Evolutionary conservation across 495 filamentous ascomycete genomes (phyloP).

Genomic region (Xylaria scruposa): DNA sequence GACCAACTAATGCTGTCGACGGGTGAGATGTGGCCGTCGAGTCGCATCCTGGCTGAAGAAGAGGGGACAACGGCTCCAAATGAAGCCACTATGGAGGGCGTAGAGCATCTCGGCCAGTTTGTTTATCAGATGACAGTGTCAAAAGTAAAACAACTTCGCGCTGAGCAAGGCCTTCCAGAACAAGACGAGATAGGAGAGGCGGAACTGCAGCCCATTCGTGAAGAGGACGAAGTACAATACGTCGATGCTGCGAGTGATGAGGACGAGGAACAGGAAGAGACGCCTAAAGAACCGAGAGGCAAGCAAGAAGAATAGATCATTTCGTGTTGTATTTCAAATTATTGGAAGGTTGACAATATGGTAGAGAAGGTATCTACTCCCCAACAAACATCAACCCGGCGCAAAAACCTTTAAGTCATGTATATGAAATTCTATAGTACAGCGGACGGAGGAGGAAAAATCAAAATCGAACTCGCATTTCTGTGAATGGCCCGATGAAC

Average conservation of each 20-base stretch:
- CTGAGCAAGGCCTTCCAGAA: slow-evolving; percentile 47
- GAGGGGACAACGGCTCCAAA: slow-evolving; percentile 57
- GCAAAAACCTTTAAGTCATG: not conserved
- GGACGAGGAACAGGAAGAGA: slow-evolving; percentile 37
- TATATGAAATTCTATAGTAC: not conserved
- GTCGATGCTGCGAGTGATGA: slow-evolving; percentile 48
- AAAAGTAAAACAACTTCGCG: slow-evolving; percentile 65
- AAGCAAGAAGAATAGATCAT: not conserved
- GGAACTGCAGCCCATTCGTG: slow-evolving; percentile 35
- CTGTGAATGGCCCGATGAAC: not conserved
- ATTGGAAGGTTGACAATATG: not conserved
- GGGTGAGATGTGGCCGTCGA: slow-evolving; percentile 83
- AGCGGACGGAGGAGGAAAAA: not conserved
- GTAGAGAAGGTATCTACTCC: not conserved
- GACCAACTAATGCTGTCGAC: slow-evolving; percentile 81
- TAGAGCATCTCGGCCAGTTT: slow-evolving; percentile 96
- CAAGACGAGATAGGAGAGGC: slow-evolving; percentile 28
- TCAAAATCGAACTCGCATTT: not conserved
- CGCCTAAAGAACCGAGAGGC: not conserved
- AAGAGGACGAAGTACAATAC: slow-evolving; percentile 48
- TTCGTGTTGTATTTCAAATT: not conserved
- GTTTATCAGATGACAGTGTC: slow-evolving; percentile 96
- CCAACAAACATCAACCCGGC: not conserved
- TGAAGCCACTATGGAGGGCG: slow-evolving; percentile 77
- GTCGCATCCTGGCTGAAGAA: slow-evolving; percentile 63